phyloP scores from a whole-genome alignment of 2,329 filamentous ascomycete genomes.

The Xylaria sp. region DNA sequence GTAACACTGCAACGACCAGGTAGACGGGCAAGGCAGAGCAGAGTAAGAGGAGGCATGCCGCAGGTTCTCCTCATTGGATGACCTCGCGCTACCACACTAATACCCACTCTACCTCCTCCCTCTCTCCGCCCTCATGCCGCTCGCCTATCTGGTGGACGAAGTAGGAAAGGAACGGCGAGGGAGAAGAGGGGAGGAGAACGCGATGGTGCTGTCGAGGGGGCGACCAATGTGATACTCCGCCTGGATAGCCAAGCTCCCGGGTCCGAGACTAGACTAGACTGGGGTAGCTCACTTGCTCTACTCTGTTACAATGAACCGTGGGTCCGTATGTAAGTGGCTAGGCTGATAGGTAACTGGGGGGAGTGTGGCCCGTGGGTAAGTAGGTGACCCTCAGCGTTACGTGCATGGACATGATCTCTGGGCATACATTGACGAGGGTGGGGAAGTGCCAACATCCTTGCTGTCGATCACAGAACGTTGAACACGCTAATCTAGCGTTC shows the following conservation, averaged over 20 bases:
- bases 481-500: background rate
- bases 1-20: background rate
- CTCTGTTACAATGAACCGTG: too few species aligned
- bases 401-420: background rate
- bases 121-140: background rate
- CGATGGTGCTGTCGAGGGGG: background rate
- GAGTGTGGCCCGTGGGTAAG: background rate
- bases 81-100: background rate
- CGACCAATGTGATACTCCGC: background rate
- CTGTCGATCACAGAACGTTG: background rate
- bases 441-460: background rate
- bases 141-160: background rate
- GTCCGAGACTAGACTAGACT: background rate
- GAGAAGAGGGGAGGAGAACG: too few species aligned
- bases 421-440: background rate
- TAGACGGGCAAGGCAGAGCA: background rate
- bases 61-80: constrained; percentile 5
- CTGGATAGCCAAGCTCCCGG: background rate
- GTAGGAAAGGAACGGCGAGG: background rate
- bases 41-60: background rate
- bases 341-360: too few species aligned
- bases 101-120: background rate
- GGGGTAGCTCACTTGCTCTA: background rate
- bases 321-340: background rate
- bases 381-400: background rate